Evolutionary conservation across 1,284 basidiomycete genomes (phyloP).

Genomic region (Leucoagaricus sp.): DNA sequence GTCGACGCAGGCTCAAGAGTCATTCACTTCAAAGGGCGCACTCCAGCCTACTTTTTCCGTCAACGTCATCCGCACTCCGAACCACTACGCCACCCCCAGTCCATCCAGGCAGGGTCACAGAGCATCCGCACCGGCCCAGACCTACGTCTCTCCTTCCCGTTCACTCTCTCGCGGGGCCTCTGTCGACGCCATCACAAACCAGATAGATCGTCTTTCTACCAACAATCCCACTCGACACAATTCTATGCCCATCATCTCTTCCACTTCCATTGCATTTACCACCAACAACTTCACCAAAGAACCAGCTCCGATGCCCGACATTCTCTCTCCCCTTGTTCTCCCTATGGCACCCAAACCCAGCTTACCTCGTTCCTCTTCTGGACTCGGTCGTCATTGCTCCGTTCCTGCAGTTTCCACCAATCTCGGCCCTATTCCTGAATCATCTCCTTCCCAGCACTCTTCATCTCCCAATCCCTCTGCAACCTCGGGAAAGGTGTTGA

Average conservation of each 20-base stretch:
- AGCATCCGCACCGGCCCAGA: conserved; percentile 21
- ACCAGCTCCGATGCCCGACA: conserved; percentile 37
- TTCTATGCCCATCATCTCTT: conserved; percentile 28
- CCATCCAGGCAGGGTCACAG: conserved; percentile 22
- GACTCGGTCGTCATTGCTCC: conserved; percentile 34
- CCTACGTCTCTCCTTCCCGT: conserved; percentile 22
- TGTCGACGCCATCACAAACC: conserved; percentile 27
- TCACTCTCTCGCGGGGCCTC: conserved; percentile 23
- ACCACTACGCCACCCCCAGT: conserved; percentile 42
- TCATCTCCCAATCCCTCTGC: background rate
- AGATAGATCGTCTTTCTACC: conserved; percentile 30
- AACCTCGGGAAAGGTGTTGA: conserved; percentile 15
- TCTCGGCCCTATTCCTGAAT: conserved; percentile 36
- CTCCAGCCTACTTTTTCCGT: conserved; percentile 67
- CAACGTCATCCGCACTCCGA: conserved; percentile 64
- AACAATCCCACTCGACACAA: conserved; percentile 32
- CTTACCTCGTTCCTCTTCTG: conserved; percentile 16
- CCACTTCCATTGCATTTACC: conserved; percentile 28
- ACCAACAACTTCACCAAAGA: conserved; percentile 53
- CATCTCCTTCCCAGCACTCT: too few species aligned
- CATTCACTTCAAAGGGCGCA: conserved; percentile 47
- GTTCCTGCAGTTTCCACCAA: conserved; percentile 28
- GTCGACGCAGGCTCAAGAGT: conserved; percentile 21
- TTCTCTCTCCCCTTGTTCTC: conserved; percentile 54
- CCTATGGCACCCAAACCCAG: conserved; percentile 36